Conservation (phyloP, 768 basidiomycete species). For the Amanita pseudoporphyria region DNA sequence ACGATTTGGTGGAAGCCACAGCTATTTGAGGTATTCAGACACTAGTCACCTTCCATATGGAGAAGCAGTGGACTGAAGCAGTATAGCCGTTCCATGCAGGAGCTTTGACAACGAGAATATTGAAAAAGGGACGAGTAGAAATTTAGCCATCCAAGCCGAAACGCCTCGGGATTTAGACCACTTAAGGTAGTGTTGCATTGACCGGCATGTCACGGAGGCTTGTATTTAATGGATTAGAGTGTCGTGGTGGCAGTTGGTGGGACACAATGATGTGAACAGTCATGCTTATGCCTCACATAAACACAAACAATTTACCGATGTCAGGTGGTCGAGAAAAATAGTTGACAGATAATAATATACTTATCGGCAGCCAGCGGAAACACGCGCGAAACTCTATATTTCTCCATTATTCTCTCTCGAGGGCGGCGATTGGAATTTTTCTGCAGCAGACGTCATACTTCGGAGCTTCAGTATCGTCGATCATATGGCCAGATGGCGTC, state of each 20-base stretch:
- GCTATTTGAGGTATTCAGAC: constrained; percentile 3
- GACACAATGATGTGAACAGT: background rate
- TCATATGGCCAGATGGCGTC: background rate
- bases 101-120: background rate
- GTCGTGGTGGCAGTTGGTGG: too few species aligned
- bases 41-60: constrained; percentile 7
- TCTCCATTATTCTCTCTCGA: background rate
- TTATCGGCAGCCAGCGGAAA: background rate
- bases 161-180: background rate
- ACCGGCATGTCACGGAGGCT: background rate
- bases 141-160: background rate
- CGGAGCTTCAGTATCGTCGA: background rate
- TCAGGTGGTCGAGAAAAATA: background rate
- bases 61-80: constrained; percentile 1
- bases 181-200: background rate
- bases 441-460: background rate
- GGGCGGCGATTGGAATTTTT: background rate
- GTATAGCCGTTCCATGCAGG: background rate
- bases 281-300: background rate
- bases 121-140: background rate
- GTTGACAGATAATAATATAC: background rate
- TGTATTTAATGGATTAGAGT: background rate
- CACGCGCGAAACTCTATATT: too few species aligned
- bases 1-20: background rate
- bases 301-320: constrained; percentile 1